Evolutionary conservation across 177 flowering plant species (phyloP), one percentile per base, ranked within the genome.

Genomic region (Vitis hybrid): DNA sequence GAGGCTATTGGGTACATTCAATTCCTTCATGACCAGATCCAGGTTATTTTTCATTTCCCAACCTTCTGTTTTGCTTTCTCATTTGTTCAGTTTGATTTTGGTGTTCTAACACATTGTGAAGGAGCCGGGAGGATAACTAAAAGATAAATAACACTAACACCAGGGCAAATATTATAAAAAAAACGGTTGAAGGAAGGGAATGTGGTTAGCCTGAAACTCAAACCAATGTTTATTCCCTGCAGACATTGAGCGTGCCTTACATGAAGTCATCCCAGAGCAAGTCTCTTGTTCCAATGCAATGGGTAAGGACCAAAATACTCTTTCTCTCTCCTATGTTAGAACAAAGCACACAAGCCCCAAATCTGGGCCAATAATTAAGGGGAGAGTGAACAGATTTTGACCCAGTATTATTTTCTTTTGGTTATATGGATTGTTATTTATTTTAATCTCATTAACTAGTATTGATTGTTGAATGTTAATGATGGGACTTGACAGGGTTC

Each of bases 1-100:
- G 84, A 81, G 74, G 81, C 81, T 48, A 74, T 78, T 69, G 81
- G 84, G 14, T 81, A 81, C 60, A 76, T 81, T 15, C 79, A 78
- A 39, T 81, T 81, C 71, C 84, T 81, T 18, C 84, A 78, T 45
- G 74, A 78, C 39, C 84, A 81, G 66, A 66, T 81, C 57, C 76
- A 78, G 73, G 81, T 81, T 45, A 68, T 57, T 29, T 49, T 15
- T 55, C 13, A 39, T n/a, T 49, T 26, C 12, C 18, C 4, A 6
- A 3, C 19, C 50, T 62, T 48, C 9, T 55, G 45, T 69, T 58
- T 26, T 19, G 14, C 10, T 29, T 12, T 20, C 45, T 66, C 53
- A 7, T 13, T 50, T 53, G 55, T 51, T 14, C 55, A 51, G 55
- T 51, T 11, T 11, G 55, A 11, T 13, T 14, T 2, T 51, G 55